Evolutionary conservation across 805 yeast genomes (phyloP).

Genomic region (Saccharomycopsis schoenii): DNA sequence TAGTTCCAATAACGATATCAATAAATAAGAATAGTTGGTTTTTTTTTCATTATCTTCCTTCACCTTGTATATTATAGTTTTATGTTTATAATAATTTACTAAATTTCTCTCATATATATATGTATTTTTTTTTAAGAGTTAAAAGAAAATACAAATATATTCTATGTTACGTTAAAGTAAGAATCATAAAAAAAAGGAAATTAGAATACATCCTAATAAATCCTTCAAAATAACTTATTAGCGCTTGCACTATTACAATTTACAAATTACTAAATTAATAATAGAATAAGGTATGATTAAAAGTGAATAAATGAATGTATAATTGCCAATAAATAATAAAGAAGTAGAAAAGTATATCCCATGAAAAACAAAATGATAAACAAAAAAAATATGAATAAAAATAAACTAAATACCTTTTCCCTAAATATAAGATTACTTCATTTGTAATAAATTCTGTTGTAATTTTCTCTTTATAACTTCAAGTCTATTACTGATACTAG

Average conservation of each 20-base stretch:
- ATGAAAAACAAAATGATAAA: neutral
- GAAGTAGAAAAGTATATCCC: neutral
- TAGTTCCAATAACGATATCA: neutral
- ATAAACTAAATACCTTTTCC: neutral
- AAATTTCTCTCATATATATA: neutral
- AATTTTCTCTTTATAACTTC: conserved; percentile 55
- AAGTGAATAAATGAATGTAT: neutral
- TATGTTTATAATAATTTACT: neutral
- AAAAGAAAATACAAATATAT: too few species aligned
- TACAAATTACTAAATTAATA: too few species aligned
- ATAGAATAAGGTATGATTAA: too few species aligned
- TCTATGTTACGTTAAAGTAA: too few species aligned
- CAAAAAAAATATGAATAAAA: neutral
- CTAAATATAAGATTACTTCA: neutral
- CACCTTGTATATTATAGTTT: neutral
- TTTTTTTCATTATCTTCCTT: neutral
- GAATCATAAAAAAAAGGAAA: too few species aligned
- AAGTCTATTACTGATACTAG: conserved; percentile 73
- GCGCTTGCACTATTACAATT: too few species aligned
- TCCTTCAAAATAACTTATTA: too few species aligned
- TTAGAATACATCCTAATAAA: too few species aligned
- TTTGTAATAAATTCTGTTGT: neutral
- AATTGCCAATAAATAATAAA: neutral
- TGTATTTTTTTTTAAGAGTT: too few species aligned
- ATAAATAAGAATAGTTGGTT: neutral